Evolutionary conservation across 192 early-diverging fungal species (phyloP), one percentile per base, ranked within the genome.

Genomic region (Diversispora epigaea): DNA sequence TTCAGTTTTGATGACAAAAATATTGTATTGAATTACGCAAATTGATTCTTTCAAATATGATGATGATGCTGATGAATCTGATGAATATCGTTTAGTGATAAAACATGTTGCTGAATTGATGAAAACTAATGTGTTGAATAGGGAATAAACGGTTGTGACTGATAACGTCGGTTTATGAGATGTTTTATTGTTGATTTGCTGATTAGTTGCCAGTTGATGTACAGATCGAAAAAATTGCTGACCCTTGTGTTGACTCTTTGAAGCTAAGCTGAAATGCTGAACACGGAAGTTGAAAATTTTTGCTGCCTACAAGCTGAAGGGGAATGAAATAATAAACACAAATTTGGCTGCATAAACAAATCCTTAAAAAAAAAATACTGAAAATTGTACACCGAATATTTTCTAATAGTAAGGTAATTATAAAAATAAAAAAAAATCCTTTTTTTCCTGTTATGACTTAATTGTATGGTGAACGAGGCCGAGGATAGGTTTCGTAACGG

Each of bases 401-500:
- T 32, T 32, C 68, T 71, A 71, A 55, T 52, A 40, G 19, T 44
- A 39, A n/a, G 45, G n/a, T 55, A 25, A 6, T 52, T 32, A 32
- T 32, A 32, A 32, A 32, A 32, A 32, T 32, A 32, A 43, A 52
- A 57, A 54, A 21, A 71, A 71, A 57, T 40, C 11, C 40, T 40
- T 9, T 56, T 14, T 55, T 52, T 52, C 68, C 50, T 44, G 44
- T n/a, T n/a, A 64, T 44, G 52, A 56, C 68, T 17, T 15, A n/a
- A 21, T 75, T 64, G 44, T 75, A 75, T 10, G 73, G 73, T 50
- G 73, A 75, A 40, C 73, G 73, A 41, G 73, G 73, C n/a, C 73
- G 44, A 14, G 60, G 44, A 40, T 75, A 75, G 19, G 73, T 60
- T 21, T 75, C 73, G 52, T 75, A 75, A 40, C 73, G 60, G 17